Evolutionary conservation across 345 rosid genomes (phyloP), one percentile per base, ranked within the genome.

Genomic region (Capsella bursapastoris): DNA sequence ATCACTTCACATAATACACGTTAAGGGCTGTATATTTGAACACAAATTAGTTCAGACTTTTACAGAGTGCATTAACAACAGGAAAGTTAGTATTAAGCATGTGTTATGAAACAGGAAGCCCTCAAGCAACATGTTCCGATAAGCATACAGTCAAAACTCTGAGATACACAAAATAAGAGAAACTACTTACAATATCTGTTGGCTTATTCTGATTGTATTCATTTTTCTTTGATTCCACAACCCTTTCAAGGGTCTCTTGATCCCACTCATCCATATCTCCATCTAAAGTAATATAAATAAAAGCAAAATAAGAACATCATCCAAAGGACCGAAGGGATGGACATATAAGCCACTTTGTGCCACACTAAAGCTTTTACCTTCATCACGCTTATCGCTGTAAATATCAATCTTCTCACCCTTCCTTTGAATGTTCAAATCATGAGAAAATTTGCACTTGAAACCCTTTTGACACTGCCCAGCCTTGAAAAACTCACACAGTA

Each of bases 211-310:
- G 90, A 76, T 92, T 88, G 68, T 95, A 92, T 79, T 95, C 97
- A 0, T 51, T 83, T 69, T 83, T 88, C 89, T 92, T 95, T 0
- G 91, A 88, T 73, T 89, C 97, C 66, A 95, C 90, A 58, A 90
- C 99, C 81, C 90, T 89, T 85, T 95, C 99, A 75, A 95, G 80
- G 3, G 86, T 90, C 72, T 85, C 97, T 75, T 92, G 99, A 81
- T 95, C 99, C 99, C 97, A 95, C 44, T 95, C 96, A 57, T 92
- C 99, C 99, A 95, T 95, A 0, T 86, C 78, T 16, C 85, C 97
- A 78, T 70, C 82, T 78, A 32, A 72, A 44, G 28, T 6, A 57
- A 49, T 11, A 29, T 4, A 29, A 67, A 57, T 10, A 73, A 10
- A 49, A 29, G 12, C 38, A 74, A 10, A 13, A 57, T 55, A 72